phyloP scores from a whole-genome alignment of 305 asterid species.

The Solanum aculeatissimum region DNA sequence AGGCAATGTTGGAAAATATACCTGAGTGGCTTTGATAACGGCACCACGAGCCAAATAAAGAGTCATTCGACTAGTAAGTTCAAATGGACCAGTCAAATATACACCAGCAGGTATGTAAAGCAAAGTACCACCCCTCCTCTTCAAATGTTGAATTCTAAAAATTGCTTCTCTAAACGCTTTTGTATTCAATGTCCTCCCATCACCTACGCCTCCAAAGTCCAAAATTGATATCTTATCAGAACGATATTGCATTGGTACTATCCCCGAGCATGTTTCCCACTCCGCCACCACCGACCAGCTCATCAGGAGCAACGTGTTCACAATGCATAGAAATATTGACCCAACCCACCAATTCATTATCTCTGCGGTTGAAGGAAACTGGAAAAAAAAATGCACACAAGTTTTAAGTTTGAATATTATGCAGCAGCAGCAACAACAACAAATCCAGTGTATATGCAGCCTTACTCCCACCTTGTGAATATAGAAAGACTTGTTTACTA shows the following conservation, averaged over 20 bases:
- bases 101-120: slow-evolving; percentile 91
- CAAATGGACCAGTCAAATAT: slow-evolving; percentile 73
- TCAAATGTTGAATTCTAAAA: slow-evolving; percentile 68
- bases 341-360: background rate
- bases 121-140: slow-evolving; percentile 71
- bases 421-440: background rate
- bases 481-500: background rate
- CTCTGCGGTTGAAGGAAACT: background rate
- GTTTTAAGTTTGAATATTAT: background rate
- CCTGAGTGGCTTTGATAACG: slow-evolving; percentile 74
- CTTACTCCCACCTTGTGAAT: background rate
- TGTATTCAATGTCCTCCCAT: slow-evolving; percentile 74
- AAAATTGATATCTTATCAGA: slow-evolving; percentile 67
- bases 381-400: background rate
- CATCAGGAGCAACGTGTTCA: slow-evolving; percentile 3
- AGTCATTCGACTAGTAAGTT: slow-evolving; percentile 93
- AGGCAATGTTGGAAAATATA: slow-evolving; percentile 3
- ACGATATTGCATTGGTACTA: slow-evolving; percentile 78
- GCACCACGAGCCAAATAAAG: slow-evolving; percentile 80
- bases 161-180: slow-evolving; percentile 83
- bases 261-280: slow-evolving; percentile 68
- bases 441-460: background rate
- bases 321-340: slow-evolving; percentile 13
- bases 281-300: slow-evolving; percentile 17
- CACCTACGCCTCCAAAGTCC: slow-evolving; percentile 91